These are phyloP conservation scores for Wallacemonas sp. DNA, from an alignment of 208 protist species.

Conservation along the genomic window DNA sequence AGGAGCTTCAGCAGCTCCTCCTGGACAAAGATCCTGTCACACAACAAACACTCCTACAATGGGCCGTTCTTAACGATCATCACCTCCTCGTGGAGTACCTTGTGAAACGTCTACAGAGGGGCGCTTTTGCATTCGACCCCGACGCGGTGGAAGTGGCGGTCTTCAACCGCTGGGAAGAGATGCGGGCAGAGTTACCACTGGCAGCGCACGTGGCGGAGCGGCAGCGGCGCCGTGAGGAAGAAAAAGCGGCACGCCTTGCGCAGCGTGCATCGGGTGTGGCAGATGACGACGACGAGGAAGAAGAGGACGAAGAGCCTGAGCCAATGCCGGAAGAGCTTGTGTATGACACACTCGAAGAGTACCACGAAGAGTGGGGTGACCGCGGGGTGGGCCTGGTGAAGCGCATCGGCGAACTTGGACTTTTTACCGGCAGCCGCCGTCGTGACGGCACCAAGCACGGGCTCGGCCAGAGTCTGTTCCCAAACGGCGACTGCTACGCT, in stretches of 20 bases:
- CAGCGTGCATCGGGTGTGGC: slow-evolving; percentile 37
- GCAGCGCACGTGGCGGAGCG: slow-evolving; percentile 71
- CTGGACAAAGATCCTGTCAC: slow-evolving; percentile 84
- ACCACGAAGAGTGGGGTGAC: slow-evolving; percentile 85
- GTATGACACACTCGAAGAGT: slow-evolving; percentile 76
- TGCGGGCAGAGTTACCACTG: slow-evolving; percentile 74
- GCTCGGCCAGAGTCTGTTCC: slow-evolving; percentile 83
- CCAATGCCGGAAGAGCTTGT: slow-evolving; percentile 84
- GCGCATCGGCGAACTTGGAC: slow-evolving; percentile 88
- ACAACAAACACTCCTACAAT: slow-evolving; percentile 84
- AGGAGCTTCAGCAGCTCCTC: slow-evolving; percentile 70
- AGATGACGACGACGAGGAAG: slow-evolving; percentile 64
- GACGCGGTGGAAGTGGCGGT: slow-evolving; percentile 73
- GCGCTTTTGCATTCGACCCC: slow-evolving; percentile 78
- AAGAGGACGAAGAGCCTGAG: slow-evolving; percentile 79
- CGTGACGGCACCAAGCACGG: slow-evolving; percentile 86
- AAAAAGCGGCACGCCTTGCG: slow-evolving; percentile 59
- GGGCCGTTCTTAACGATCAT: slow-evolving; percentile 82
- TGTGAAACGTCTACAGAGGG: slow-evolving; percentile 70
- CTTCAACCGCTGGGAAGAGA: slow-evolving; percentile 86
- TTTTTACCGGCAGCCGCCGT: slow-evolving; percentile 71
- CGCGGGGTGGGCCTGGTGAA: slow-evolving; percentile 73
- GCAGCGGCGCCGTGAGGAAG: slow-evolving; percentile 66
- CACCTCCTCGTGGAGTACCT: slow-evolving; percentile 88
- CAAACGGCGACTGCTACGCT: slow-evolving; percentile 84